Conservation (phyloP, 2,329 filamentous ascomycete species). For the Pestalotiopsis fici region DNA sequence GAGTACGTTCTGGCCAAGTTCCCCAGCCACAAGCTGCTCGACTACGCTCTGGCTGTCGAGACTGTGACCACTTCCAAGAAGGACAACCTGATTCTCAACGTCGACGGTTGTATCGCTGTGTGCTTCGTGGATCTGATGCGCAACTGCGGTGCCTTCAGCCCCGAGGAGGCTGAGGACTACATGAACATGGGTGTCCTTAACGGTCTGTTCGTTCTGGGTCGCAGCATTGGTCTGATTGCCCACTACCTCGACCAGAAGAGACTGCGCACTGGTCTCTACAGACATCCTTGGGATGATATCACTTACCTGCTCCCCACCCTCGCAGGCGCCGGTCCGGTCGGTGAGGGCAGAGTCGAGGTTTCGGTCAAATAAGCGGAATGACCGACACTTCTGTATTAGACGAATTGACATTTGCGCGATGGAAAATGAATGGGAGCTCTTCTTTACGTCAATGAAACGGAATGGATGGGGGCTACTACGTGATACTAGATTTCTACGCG, state of each 20-base stretch:
- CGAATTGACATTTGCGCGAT: constrained; percentile 19
- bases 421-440: constrained; percentile 11
- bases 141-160: constrained; percentile 95
- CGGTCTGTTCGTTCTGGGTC: constrained; percentile 97
- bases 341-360: constrained; percentile 90
- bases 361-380: constrained; percentile 56
- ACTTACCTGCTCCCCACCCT: constrained; percentile 89
- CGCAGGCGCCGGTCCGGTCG: constrained; percentile 67
- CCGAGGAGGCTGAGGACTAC: constrained; percentile 98
- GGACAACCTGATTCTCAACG: constrained; percentile 99
- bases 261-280: constrained; percentile 96
- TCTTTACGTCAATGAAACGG: constrained; percentile 9
- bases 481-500: constrained; percentile 8
- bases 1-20: constrained; percentile 98
- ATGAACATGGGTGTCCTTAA: constrained; percentile 98
- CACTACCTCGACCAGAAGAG: constrained; percentile 99
- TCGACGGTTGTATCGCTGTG: constrained; percentile 96
- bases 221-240: constrained; percentile 97
- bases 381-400: not conserved
- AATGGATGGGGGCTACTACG: constrained; percentile 9
- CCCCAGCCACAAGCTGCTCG: constrained; percentile 95
- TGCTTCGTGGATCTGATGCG: constrained; percentile 98
- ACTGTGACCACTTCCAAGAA: constrained; percentile 99
- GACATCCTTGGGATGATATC: constrained; percentile 98
- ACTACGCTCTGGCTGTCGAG: constrained; percentile 98